A percentile compares a stretch with the other conserved stretches of the same genome.
These are phyloP conservation scores for Skeletonema marinoi DNA, from an alignment of 108 stramenopile species.

Conservation along the genomic window DNA sequence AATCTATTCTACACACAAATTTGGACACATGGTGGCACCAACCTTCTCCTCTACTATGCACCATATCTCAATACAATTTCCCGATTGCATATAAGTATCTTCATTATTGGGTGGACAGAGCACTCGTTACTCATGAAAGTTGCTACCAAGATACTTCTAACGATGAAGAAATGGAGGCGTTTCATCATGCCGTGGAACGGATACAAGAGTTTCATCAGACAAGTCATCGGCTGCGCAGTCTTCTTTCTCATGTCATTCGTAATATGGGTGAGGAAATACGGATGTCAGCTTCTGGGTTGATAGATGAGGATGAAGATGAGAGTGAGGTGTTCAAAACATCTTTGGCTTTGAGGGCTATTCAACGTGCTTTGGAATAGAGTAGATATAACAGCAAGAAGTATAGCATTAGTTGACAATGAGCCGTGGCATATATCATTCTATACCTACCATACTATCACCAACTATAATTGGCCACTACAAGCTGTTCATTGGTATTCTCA, in stretches of 20 bases:
- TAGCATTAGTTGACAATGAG: too few relatives aligned
- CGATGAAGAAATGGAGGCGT: not conserved
- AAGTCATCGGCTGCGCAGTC: not conserved
- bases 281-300: too few relatives aligned
- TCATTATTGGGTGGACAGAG: not conserved
- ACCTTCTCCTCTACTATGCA: conserved; percentile 38
- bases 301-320: not conserved
- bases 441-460: too few relatives aligned
- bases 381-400: not conserved
- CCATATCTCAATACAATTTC: conserved; percentile 22
- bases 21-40: conserved; percentile 24
- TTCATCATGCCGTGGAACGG: not conserved
- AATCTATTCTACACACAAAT: not conserved
- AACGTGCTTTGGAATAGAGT: not conserved
- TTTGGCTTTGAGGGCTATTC: not conserved
- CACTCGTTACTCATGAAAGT: not conserved
- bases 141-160: not conserved
- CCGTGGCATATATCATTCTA: too few relatives aligned
- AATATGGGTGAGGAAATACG: not conserved
- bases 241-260: not conserved
- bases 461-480: too few relatives aligned
- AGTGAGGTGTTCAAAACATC: not conserved
- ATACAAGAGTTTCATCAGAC: not conserved
- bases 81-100: conserved; percentile 14
- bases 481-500: too few relatives aligned